Percentiles rank a stretch among this genome's conserved stretches.
Evolutionary conservation across 306 rosid genomes (phyloP).

Genomic region (Alnus glutinosa): DNA sequence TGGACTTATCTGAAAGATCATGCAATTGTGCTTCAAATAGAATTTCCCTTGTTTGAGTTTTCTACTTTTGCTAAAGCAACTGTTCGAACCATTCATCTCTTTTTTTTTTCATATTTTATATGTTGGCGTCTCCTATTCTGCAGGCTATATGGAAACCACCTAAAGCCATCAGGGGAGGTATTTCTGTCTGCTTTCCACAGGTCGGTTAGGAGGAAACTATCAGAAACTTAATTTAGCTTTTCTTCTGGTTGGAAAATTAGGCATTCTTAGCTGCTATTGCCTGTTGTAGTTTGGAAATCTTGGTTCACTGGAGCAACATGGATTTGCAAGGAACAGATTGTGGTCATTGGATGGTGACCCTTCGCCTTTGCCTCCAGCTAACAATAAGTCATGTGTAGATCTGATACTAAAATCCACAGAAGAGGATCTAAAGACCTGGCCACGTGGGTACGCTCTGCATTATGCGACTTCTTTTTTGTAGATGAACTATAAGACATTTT

Average conservation of each 20-base stretch:
- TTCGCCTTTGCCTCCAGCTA: conserved; percentile 58
- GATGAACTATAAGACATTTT: not conserved
- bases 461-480: not conserved
- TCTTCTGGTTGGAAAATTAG: conserved; percentile 1
- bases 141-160: conserved; percentile 65
- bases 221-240: conserved; percentile 15
- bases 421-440: conserved; percentile 59
- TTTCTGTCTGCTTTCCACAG: conserved; percentile 63
- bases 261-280: conserved; percentile 12
- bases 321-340: conserved; percentile 58
- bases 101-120: not conserved
- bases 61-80: conserved; percentile 4
- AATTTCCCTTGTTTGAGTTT: not conserved
- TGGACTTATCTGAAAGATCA: not conserved
- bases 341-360: conserved; percentile 75
- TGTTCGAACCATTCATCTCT: not conserved
- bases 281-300: conserved; percentile 63
- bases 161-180: conserved; percentile 78
- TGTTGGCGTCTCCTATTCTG: conserved; percentile 11
- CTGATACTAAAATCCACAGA: conserved; percentile 61
- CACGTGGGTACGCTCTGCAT: conserved; percentile 44
- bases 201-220: conserved; percentile 35
- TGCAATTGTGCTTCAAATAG: not conserved
- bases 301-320: conserved; percentile 58
- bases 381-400: conserved; percentile 69